These are phyloP conservation scores for Echinosophora koreensis DNA, from an alignment of 306 rosid genomes.

Conservation along the genomic window DNA sequence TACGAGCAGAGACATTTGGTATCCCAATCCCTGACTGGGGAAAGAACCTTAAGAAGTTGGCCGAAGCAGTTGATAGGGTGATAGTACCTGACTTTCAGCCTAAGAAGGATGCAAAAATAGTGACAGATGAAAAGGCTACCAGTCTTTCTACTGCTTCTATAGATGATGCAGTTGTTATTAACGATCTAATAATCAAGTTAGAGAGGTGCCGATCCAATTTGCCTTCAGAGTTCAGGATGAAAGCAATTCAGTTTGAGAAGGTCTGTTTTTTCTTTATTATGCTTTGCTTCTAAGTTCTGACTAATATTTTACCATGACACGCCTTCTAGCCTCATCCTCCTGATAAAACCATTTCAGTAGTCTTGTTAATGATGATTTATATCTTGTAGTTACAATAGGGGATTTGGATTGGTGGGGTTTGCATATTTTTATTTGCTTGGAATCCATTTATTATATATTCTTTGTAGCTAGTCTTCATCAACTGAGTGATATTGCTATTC, in stretches of 20 bases:
- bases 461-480: background rate
- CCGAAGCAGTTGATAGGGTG: conserved; percentile 74
- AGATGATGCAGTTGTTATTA: conserved; percentile 78
- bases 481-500: background rate
- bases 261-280: conserved; percentile 38
- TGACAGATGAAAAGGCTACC: conserved; percentile 85
- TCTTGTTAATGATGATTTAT: background rate
- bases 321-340: background rate
- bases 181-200: conserved; percentile 62
- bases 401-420: background rate
- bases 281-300: background rate
- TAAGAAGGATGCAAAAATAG: conserved; percentile 73
- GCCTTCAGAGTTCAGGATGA: conserved; percentile 74
- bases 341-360: background rate
- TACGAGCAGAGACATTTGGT: conserved; percentile 85
- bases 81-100: conserved; percentile 85
- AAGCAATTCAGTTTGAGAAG: conserved; percentile 89
- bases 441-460: background rate
- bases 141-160: conserved; percentile 71
- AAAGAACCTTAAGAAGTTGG: conserved; percentile 68
- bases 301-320: background rate
- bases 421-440: background rate
- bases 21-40: conserved; percentile 83
- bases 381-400: background rate
- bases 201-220: conserved; percentile 62